Base-by-base conservation (phyloP, 345 rosid genomes). In the Geranium brycei region DNA sequence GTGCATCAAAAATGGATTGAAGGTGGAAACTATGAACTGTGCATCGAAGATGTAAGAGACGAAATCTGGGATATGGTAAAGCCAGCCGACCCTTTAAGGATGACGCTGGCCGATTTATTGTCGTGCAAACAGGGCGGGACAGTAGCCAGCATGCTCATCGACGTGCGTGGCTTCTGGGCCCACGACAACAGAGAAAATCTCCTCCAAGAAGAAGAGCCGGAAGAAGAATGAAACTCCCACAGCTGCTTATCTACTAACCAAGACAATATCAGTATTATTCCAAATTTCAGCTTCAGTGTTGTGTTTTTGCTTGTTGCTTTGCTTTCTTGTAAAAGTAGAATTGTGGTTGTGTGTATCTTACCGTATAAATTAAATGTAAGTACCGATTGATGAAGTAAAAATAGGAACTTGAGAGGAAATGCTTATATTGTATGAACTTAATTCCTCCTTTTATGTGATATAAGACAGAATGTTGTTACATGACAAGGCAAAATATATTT, bases 61-160 rank as follows among this genome's bases (percentile, higher is more conserved):
- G 99, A 95, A 75, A 91, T 91, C 67, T 91, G 99, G 99, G 97
- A 95, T 68, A 95, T 95, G 99, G 99, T 95, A 63, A 95, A 95
- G 79, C 99, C 97, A 41, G 76, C 76, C 57, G 96, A 95, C 75
- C 89, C 87, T 0, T 73, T 95, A 61, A 82, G 51, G 77, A 85
- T 95, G 64, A 81, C 92, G 0, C 73, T 88, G 63, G 66, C 82
- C 0, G 97, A 95, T 77, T 86, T 95, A 63, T 87, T 95, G 53
- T 53, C 76, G 16, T 95, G 99, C 80, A 95, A 91, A 68, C 99
- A 95, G 64, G 99, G 99, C 31, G 99, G 99, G 38, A 95, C 99
- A 0, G 92, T 95, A 0, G 97, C 99, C 64, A 88, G 99, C 82
- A 93, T 90, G 99, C 86, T 93, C 4, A 87, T 91, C 0, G 99